Conservation (phyloP, 306 rosid genomes). For the Urtica urens region DNA sequence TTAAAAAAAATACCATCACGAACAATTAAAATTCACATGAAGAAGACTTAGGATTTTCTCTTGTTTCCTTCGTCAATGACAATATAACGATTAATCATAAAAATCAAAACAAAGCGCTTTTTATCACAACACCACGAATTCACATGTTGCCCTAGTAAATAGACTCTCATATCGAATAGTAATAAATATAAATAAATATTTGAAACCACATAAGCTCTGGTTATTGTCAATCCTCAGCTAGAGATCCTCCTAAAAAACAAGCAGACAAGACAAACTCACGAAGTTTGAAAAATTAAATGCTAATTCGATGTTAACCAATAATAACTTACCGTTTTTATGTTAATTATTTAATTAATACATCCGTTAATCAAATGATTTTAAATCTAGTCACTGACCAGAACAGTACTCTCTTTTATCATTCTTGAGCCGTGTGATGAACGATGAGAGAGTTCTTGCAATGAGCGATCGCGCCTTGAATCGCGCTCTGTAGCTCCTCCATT, state of each 20-base stretch:
- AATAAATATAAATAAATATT: neutral
- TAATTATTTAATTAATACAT: neutral
- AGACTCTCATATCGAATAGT: neutral
- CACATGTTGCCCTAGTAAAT: neutral
- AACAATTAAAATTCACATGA: slow-evolving; percentile 27
- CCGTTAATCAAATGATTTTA: slow-evolving; percentile 2
- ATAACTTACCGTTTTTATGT: neutral
- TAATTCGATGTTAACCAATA: neutral
- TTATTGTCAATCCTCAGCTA: neutral
- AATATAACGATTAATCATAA: no score
- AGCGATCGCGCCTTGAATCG: slow-evolving; percentile 93
- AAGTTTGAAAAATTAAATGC: neutral
- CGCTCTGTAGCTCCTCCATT: slow-evolving; percentile 89
- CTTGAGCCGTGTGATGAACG: slow-evolving; percentile 35
- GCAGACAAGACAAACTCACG: neutral
- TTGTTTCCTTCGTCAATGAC: no score
- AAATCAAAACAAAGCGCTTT: no score
- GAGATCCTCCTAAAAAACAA: slow-evolving; percentile 3
- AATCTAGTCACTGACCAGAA: slow-evolving; percentile 43
- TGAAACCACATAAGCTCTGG: neutral
- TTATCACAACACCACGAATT: neutral
- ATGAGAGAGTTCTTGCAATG: slow-evolving; percentile 83
- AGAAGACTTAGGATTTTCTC: neutral
- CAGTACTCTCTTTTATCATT: slow-evolving; percentile 28
- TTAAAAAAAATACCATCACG: slow-evolving; percentile 12